A percentile compares a stretch with the other conserved stretches of the same genome.
These are phyloP conservation scores for Meyerozyma smithsonii DNA, from an alignment of 1,139 yeast genomes.

Conservation along the genomic window DNA sequence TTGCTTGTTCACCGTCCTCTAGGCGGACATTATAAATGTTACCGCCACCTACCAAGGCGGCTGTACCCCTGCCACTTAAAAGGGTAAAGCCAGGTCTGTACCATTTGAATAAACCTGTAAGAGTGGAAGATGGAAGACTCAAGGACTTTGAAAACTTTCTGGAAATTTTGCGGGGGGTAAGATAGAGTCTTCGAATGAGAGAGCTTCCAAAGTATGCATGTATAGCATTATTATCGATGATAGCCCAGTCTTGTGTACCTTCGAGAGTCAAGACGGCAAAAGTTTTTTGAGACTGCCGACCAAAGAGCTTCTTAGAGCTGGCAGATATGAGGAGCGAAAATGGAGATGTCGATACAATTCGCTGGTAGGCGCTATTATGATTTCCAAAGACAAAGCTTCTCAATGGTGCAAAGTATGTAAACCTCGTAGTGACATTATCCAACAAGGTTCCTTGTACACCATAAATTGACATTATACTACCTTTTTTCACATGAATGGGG, in stretches of 20 bases:
- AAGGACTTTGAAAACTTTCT: slow-evolving; percentile 25
- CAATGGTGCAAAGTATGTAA: slow-evolving; percentile 32
- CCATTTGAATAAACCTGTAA: slow-evolving; percentile 36
- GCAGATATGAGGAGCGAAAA: slow-evolving; percentile 40
- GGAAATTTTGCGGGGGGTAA: slow-evolving; percentile 39
- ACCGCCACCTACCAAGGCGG: slow-evolving; percentile 54
- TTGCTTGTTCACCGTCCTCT: slow-evolving; percentile 42
- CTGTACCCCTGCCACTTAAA: slow-evolving; percentile 55
- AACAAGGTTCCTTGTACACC: slow-evolving; percentile 22
- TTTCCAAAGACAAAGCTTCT: slow-evolving; percentile 40
- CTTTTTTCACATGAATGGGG: slow-evolving; percentile 44
- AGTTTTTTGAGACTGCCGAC: slow-evolving; percentile 24
- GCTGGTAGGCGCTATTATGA: slow-evolving; percentile 38
- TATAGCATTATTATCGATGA: slow-evolving; percentile 42
- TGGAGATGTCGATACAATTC: slow-evolving; percentile 44
- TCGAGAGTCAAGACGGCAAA: slow-evolving; percentile 45
- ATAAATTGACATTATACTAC: slow-evolving; percentile 45
- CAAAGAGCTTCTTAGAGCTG: slow-evolving; percentile 5
- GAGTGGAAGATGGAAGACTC: slow-evolving; percentile 16
- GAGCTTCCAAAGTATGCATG: slow-evolving; percentile 52
- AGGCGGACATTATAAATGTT: slow-evolving; percentile 47
- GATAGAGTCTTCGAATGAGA: slow-evolving; percentile 30
- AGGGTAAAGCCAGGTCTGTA: slow-evolving; percentile 38
- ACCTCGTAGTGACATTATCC: slow-evolving; percentile 21
- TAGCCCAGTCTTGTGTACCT: slow-evolving; percentile 60